Base-by-base conservation (phyloP, 805 yeast genomes). In the Peterozyma xylosa region DNA sequence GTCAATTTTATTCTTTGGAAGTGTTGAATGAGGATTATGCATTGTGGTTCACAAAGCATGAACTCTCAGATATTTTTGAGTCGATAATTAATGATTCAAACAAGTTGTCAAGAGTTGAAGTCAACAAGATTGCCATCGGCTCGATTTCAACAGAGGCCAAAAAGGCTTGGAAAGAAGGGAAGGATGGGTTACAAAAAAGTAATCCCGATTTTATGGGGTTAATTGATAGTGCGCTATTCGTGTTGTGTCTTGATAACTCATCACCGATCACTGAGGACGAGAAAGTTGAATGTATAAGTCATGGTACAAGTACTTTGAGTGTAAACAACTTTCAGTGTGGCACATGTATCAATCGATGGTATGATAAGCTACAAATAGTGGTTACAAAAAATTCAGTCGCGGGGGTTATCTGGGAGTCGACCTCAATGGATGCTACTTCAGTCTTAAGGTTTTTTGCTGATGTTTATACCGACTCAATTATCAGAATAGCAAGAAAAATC, bases 331-430 rank as follows among this genome's bases (percentile, higher is more conserved):
- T 73, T 38, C 82, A 77, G 57, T 57, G 67, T 17, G 82, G 82
- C 21, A 68, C 79, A 5, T 77, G 82, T 57, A 73, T 78, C 13
- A 73, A 76, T 39, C 60, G 82, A 44, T 76, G 80, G 74, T 77
- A 77, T 53, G 82, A 77, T 55, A 77, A 77, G 51, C 59, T 77
- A 43, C 80, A 76, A 53, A 56, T 77, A 41, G 65, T 77, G 14
- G 70, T 77, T 9, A 73, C 81, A 3, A 62, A 66, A 35, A 77
- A 77, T 55, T 70, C 81, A 0, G 77, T 74, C 17, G 80, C 80
- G 1, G 82, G 81, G 3, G 67, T 77, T 41, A 76, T 74, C 16
- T 77, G 80, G 74, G 82, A 78, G 49, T 70, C 76, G 11, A 66
- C 78, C 2, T 67, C 75, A 17, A 74, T 75, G 73, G 82, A 77